These are phyloP conservation scores for Lactifluus piperatus DNA, from an alignment of 768 basidiomycete species.

Conservation along the genomic window DNA sequence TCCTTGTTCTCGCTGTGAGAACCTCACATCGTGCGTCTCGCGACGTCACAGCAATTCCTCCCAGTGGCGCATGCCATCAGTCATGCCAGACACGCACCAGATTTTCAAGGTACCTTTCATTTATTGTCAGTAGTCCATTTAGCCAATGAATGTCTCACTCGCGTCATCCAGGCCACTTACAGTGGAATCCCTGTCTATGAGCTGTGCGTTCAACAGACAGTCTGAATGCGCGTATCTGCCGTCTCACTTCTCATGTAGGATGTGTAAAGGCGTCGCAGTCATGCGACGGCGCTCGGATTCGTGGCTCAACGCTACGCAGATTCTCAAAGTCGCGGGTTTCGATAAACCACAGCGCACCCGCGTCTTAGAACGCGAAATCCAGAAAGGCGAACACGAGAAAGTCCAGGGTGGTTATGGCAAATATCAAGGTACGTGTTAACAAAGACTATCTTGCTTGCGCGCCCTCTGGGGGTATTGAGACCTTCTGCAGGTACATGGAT, in stretches of 20 bases:
- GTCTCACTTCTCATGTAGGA: conserved; percentile 47
- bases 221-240: conserved; percentile 27
- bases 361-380: conserved; percentile 94
- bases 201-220: conserved; percentile 49
- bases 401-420: conserved; percentile 99
- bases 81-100: conserved; percentile 66
- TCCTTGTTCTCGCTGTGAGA: conserved; percentile 20
- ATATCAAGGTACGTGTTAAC: conserved; percentile 76
- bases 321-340: conserved; percentile 97
- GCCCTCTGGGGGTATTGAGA: neutral
- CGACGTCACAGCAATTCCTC: conserved; percentile 14
- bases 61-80: conserved; percentile 13
- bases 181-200: conserved; percentile 91
- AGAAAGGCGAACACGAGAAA: conserved; percentile 98
- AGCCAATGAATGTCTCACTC: conserved; percentile 6
- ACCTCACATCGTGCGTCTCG: neutral
- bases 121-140: conserved; percentile 20
- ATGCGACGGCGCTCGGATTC: conserved; percentile 95
- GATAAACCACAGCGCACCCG: conserved; percentile 98
- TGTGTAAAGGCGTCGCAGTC: conserved; percentile 92
- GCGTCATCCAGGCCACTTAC: conserved; percentile 63
- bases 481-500: conserved; percentile 88
- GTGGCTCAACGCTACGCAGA: conserved; percentile 98
- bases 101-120: conserved; percentile 68
- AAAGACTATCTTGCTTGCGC: neutral